A percentile compares a stretch with the other conserved stretches of the same genome.
phyloP scores from a whole-genome alignment of 495 filamentous ascomycete genomes.

The Aspergillus panamensis region DNA sequence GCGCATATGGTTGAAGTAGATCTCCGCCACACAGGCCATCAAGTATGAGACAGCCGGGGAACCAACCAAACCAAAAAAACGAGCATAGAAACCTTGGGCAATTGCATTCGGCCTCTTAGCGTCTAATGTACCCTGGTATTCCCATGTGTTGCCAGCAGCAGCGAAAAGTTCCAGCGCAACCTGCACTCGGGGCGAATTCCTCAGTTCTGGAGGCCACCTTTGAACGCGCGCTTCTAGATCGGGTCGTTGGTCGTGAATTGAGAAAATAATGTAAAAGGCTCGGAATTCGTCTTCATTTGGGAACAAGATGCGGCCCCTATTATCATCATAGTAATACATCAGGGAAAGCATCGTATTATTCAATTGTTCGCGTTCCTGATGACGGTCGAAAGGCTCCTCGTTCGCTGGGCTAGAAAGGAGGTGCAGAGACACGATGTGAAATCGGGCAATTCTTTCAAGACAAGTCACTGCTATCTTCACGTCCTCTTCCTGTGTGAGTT shows the following conservation, averaged over 20 bases:
- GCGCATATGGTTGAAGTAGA: conserved; percentile 80
- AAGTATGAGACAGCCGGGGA: conserved; percentile 74
- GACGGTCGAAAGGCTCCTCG: conserved; percentile 72
- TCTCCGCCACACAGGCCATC: conserved; percentile 91
- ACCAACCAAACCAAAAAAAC: conserved; percentile 73
- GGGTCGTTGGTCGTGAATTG: conserved; percentile 65
- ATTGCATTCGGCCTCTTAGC: conserved; percentile 52
- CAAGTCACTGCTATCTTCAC: conserved; percentile 71
- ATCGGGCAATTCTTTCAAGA: conserved; percentile 84
- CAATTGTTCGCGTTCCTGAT: conserved; percentile 92
- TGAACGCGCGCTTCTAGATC: conserved; percentile 72
- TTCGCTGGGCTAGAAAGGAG: conserved; percentile 65
- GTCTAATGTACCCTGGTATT: conserved; percentile 61
- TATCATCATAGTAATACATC: conserved; percentile 83
- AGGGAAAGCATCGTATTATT: conserved; percentile 83
- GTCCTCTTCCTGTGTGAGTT: conserved; percentile 62
- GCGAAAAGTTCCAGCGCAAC: conserved; percentile 67
- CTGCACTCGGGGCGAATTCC: conserved; percentile 55
- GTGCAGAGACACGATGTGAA: conserved; percentile 86
- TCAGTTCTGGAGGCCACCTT: conserved; percentile 60
- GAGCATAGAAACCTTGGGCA: conserved; percentile 60
- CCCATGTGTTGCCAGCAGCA: conserved; percentile 60
- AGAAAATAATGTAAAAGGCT: conserved; percentile 83
- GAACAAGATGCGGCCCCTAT: conserved; percentile 48
- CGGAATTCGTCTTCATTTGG: conserved; percentile 86